Base-by-base conservation (phyloP, 345 rosid species). In the Gossypium ekmanianum region DNA sequence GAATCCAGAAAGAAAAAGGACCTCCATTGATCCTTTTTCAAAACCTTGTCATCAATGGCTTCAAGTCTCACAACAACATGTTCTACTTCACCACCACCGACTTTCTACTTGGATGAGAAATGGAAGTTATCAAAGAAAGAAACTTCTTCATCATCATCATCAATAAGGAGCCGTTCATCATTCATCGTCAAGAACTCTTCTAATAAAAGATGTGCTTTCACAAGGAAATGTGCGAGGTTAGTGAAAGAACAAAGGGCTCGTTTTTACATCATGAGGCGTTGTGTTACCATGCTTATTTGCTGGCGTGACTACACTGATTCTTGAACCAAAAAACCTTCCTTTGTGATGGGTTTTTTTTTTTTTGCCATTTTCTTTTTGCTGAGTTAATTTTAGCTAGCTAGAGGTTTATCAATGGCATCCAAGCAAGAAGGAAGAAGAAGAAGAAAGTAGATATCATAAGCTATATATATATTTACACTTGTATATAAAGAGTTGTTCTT, bases 191-290 rank as follows among this genome's bases (percentile, higher is more conserved):
- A 81, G 77, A 75, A 72, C 61, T 68, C 80, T 10, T 57, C 82
- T 39, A 59, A 75, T 1, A 76, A 90, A 73, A 83, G 90, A 58
- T 90, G 92, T 68, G 82, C 97, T 26, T 95, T 95, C 64, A 76
- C 93, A 0, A 87, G 98, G 68, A 95, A 89, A 79, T 95, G 99
- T 61, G 94, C 96, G 0, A 88, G 89, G 58, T 76, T 95, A 71
- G 94, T 95, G 18, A 87, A 89, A 71, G 98, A 95, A 75, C 99
- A 95, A 51, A 82, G 99, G 79, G 98, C 99, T 68, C 85, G 92
- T 59, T 95, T 95, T 83, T 95, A 95, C 72, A 95, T 95, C 88
- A 80, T 93, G 89, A 80, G 99, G 79, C 89, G 97, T 4, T 95
- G 99, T 71, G 92, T 95, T 0, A 80, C 91, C 68, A 95, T 95